Percentiles rank a stretch among this genome's conserved stretches.
phyloP scores from a whole-genome alignment of 495 filamentous ascomycete genomes.

The Staphylotrichum longicolle region DNA sequence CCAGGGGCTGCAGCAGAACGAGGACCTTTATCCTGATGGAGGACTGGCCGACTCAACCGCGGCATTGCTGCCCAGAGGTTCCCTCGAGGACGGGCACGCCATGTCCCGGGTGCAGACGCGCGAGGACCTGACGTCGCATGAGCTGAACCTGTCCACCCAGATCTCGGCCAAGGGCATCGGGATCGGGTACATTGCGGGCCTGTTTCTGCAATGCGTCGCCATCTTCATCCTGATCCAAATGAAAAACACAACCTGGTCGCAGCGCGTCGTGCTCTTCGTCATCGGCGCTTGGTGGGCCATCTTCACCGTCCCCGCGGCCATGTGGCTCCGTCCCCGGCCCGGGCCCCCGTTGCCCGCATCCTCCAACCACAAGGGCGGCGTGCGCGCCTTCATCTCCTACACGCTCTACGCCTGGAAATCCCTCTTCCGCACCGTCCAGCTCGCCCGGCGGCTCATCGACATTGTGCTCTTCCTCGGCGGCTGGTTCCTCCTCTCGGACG shows the following conservation, averaged over 20 bases:
- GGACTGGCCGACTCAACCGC: slow-evolving; percentile 43
- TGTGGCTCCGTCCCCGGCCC: slow-evolving; percentile 89
- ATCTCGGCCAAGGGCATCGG: slow-evolving; percentile 90
- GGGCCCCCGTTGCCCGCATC: slow-evolving; percentile 68
- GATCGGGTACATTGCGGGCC: slow-evolving; percentile 80
- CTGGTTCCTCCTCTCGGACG: slow-evolving; percentile 94
- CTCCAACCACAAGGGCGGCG: slow-evolving; percentile 24
- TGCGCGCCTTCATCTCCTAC: slow-evolving; percentile 54
- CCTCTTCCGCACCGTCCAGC: slow-evolving; percentile 72
- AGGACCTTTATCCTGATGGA: slow-evolving; percentile 21
- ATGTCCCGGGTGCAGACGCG: slow-evolving; percentile 37
- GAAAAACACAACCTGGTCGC: slow-evolving; percentile 70
- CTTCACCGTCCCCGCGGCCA: slow-evolving; percentile 83
- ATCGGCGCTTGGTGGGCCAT: slow-evolving; percentile 93
- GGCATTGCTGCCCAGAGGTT: slow-evolving; percentile 39
- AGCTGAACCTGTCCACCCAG: slow-evolving; percentile 71
- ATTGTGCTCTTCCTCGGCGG: slow-evolving; percentile 82
- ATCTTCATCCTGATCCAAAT: slow-evolving; percentile 68
- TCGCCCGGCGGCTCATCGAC: slow-evolving; percentile 78
- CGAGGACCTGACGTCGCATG: slow-evolving; percentile 56
- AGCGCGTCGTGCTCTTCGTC: slow-evolving; percentile 79
- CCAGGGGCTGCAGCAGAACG: slow-evolving; percentile 15
- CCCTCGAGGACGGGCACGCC: slow-evolving; percentile 34
- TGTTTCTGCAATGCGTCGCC: slow-evolving; percentile 73
- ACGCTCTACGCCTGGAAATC: slow-evolving; percentile 80